A percentile compares a stretch with the other conserved stretches of the same genome.
These are phyloP conservation scores for Pugionium cornutum DNA, from an alignment of 345 rosid species.

Conservation along the genomic window DNA sequence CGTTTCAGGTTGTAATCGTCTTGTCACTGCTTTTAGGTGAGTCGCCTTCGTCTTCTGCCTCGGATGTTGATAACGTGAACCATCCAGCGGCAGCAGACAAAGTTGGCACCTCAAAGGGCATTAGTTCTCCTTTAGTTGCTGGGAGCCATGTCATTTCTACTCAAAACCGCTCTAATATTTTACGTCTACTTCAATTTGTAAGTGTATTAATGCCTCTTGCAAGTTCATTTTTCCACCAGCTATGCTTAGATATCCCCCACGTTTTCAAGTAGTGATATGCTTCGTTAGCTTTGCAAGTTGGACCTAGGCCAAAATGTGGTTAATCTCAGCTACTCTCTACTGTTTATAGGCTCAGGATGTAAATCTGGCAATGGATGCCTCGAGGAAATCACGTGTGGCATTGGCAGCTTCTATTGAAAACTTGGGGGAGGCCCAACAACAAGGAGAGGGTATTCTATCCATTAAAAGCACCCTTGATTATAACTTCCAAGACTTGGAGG, in stretches of 20 bases:
- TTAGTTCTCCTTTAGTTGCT: conserved; percentile 72
- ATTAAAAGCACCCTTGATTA: conserved; percentile 89
- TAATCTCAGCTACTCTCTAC: conserved; percentile 29
- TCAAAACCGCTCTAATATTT: conserved; percentile 56
- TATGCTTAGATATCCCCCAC: conserved; percentile 4
- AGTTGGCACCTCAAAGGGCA: conserved; percentile 61
- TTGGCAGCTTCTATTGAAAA: conserved; percentile 58
- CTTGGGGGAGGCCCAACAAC: conserved; percentile 51
- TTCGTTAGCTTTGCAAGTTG: neutral
- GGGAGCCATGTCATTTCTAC: conserved; percentile 71
- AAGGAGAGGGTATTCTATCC: conserved; percentile 60
- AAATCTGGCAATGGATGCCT: conserved; percentile 88
- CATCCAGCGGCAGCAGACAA: conserved; percentile 67
- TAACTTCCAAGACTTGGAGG: conserved; percentile 89
- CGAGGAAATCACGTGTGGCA: conserved; percentile 78
- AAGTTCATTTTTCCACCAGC: conserved; percentile 20
- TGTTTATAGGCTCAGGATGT: conserved; percentile 75
- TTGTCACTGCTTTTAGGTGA: conserved; percentile 56
- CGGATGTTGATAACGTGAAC: conserved; percentile 90
- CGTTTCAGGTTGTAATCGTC: conserved; percentile 22
- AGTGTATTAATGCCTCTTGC: conserved; percentile 45
- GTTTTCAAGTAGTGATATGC: neutral
- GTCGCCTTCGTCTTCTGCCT: conserved; percentile 98
- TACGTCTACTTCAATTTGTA: conserved; percentile 76
- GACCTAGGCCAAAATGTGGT: conserved; percentile 13